Evolutionary conservation across 768 basidiomycete genomes (phyloP).

Genomic region (Pisolithus marmoratus): DNA sequence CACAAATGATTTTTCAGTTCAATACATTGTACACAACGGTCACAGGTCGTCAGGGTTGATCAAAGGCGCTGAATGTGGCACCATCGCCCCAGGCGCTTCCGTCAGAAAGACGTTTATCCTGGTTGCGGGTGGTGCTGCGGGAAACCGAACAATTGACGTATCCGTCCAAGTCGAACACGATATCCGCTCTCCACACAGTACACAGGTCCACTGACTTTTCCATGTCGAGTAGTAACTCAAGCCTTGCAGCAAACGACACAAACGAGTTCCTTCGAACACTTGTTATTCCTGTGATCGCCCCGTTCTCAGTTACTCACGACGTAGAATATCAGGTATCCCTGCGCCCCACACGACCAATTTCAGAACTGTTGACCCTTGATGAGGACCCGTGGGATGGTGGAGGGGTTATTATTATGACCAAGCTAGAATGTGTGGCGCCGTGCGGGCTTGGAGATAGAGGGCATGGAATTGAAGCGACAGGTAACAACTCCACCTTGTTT

Average conservation of each 20-base stretch:
- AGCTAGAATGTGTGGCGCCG: constrained; percentile 49
- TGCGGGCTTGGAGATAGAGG: constrained; percentile 51
- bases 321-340: constrained; percentile 48
- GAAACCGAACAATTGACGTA: constrained; percentile 73
- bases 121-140: constrained; percentile 53
- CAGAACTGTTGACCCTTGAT: constrained; percentile 52
- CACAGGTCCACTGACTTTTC: constrained; percentile 3
- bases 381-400: constrained; percentile 49
- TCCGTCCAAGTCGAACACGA: constrained; percentile 62
- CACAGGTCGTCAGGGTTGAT: constrained; percentile 66
- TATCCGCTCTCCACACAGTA: constrained; percentile 1
- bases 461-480: constrained; percentile 39
- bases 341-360: constrained; percentile 38
- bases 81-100: constrained; percentile 51
- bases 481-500: constrained; percentile 29
- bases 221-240: constrained; percentile 11
- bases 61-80: constrained; percentile 66
- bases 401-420: constrained; percentile 52
- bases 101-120: constrained; percentile 60
- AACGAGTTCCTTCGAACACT: constrained; percentile 63
- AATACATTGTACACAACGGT: constrained; percentile 54
- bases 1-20: constrained; percentile 35
- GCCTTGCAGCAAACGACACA: constrained; percentile 24
- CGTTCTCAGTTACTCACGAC: constrained; percentile 50
- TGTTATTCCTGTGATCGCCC: constrained; percentile 56